Percentiles rank a stretch among this genome's conserved stretches.
Conservation (phyloP, 1,284 basidiomycete genomes). For the Lentinus polychrous region DNA sequence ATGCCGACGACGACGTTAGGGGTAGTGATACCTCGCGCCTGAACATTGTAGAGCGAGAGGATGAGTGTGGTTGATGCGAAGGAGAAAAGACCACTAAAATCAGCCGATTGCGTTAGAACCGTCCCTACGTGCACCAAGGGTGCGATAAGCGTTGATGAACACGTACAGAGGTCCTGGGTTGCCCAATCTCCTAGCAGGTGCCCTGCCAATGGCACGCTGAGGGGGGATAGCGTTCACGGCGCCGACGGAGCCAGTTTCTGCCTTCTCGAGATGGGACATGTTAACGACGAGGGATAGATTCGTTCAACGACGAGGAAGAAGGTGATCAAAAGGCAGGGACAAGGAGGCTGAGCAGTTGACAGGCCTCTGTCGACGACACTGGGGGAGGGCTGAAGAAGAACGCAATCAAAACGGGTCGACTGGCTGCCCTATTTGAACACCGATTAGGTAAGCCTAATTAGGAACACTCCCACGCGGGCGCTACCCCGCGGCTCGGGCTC, state of each 20-base stretch:
- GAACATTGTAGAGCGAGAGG: conserved; percentile 60
- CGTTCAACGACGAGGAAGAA: conserved; percentile 1
- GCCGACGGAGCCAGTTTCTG: conserved; percentile 10
- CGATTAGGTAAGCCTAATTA: conserved; percentile 13
- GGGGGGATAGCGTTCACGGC: conserved; percentile 13
- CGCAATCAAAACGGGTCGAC: neutral
- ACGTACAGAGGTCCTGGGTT: conserved; percentile 27
- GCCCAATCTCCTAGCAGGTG: conserved; percentile 16
- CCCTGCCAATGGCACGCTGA: conserved; percentile 1
- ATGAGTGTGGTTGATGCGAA: conserved; percentile 73
- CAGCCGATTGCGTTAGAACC: conserved; percentile 3
- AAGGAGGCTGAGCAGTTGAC: conserved; percentile 1
- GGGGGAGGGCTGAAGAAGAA: conserved; percentile 9
- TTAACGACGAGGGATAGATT: conserved; percentile 5
- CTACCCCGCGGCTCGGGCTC: neutral
- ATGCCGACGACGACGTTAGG: conserved; percentile 82
- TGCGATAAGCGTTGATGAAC: conserved; percentile 1
- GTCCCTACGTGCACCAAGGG: neutral
- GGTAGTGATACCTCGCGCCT: conserved; percentile 40
- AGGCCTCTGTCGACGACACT: conserved; percentile 4
- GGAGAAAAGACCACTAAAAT: conserved; percentile 53
- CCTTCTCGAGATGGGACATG: conserved; percentile 22
- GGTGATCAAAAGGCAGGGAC: neutral
- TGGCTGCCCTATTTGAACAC: conserved; percentile 11
- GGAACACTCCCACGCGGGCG: conserved; percentile 4